A percentile compares a stretch with the other conserved stretches of the same genome.
Evolutionary conservation across 2,329 filamentous ascomycete genomes (phyloP).

Genomic region (Alternaria triticina): DNA sequence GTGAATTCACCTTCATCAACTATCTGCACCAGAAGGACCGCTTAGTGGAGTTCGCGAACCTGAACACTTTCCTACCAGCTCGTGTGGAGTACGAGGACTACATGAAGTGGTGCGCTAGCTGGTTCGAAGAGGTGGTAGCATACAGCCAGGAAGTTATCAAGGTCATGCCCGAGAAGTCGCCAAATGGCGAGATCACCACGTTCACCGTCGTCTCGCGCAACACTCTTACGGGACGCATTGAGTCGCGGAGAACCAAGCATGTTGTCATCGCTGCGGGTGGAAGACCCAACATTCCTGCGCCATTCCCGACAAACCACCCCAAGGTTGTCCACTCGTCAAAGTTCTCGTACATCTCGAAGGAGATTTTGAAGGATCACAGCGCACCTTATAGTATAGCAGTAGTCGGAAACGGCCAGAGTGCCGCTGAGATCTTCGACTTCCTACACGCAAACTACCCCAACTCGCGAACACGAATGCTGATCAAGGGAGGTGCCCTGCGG

Average conservation of each 20-base stretch:
- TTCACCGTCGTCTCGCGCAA: slow-evolving; percentile 74
- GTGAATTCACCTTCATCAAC: slow-evolving; percentile 93
- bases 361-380: slow-evolving; percentile 63
- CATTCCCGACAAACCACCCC: slow-evolving; percentile 72
- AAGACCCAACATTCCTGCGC: slow-evolving; percentile 71
- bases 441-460: slow-evolving; percentile 83
- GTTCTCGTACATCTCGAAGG: slow-evolving; percentile 71
- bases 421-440: slow-evolving; percentile 94
- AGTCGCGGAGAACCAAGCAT: slow-evolving; percentile 65
- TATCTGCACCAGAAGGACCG: slow-evolving; percentile 83
- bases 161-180: slow-evolving; percentile 66
- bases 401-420: slow-evolving; percentile 88
- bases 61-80: slow-evolving; percentile 85
- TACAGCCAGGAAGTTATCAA: slow-evolving; percentile 81
- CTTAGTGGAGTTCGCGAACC: slow-evolving; percentile 89
- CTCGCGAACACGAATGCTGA: slow-evolving; percentile 76
- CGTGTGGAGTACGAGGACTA: slow-evolving; percentile 94
- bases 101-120: slow-evolving; percentile 85
- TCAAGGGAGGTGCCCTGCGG: slow-evolving; percentile 81
- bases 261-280: slow-evolving; percentile 75
- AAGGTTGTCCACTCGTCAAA: slow-evolving; percentile 87
- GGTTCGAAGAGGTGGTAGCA: slow-evolving; percentile 74
- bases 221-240: slow-evolving; percentile 61
- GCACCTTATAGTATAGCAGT: slow-evolving; percentile 78
- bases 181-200: slow-evolving; percentile 61